phyloP scores from a whole-genome alignment of 2,329 filamentous ascomycete species.

The Cercospora citrullina region DNA sequence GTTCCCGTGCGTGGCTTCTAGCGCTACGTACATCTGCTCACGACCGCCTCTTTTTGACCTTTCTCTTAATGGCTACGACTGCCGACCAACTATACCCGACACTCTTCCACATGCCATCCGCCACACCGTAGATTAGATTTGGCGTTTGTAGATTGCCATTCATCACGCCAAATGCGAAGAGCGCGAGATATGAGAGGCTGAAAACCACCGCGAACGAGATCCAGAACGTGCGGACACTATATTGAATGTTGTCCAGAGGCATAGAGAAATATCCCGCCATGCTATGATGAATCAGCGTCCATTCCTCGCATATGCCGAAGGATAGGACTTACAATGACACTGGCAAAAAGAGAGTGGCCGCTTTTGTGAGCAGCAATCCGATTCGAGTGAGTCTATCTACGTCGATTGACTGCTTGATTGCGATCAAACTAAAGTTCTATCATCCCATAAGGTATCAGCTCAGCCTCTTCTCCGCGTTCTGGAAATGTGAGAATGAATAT shows the following conservation, averaged over 20 bases:
- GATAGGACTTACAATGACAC: conserved; percentile 47
- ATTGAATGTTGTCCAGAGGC: conserved; percentile 61
- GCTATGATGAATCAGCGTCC: conserved; percentile 44
- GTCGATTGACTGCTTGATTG: conserved; percentile 70
- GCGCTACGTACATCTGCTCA: neutral
- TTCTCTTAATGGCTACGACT: conserved; percentile 13
- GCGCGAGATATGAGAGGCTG: conserved; percentile 56
- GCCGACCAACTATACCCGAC: conserved; percentile 14
- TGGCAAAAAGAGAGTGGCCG: conserved; percentile 73
- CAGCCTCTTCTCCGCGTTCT: neutral
- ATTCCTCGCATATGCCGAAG: neutral
- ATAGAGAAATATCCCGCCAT: conserved; percentile 75
- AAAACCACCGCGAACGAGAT: conserved; percentile 65
- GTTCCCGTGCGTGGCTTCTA: neutral
- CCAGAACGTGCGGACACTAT: conserved; percentile 64
- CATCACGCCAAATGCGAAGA: conserved; percentile 60
- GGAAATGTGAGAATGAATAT: neutral
- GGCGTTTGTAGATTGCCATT: conserved; percentile 56
- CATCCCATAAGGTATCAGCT: conserved; percentile 11
- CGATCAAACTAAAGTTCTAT: conserved; percentile 75
- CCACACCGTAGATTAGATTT: conserved; percentile 17
- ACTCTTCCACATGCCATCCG: conserved; percentile 20
- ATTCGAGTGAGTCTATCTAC: conserved; percentile 71
- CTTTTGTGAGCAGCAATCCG: conserved; percentile 71
- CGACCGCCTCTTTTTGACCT: conserved; percentile 6